Evolutionary conservation across 148 eudicot species (phyloP).

Genomic region (Camellia lanceoleosa): DNA sequence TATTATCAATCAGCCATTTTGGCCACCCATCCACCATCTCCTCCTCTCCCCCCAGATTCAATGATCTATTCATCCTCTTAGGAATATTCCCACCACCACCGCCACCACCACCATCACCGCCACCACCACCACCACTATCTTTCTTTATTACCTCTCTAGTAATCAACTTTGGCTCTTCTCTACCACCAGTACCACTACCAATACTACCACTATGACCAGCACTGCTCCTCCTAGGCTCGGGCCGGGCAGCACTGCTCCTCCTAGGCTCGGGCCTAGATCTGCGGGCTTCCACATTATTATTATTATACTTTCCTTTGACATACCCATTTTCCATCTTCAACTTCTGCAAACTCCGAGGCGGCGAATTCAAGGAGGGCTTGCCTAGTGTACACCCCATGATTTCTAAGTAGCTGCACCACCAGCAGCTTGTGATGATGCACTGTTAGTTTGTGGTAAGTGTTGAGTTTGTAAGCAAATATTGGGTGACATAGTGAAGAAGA

Average conservation of each 20-base stretch:
- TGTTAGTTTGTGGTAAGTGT: background rate
- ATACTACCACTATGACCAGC: background rate
- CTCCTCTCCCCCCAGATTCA: conserved; percentile 20
- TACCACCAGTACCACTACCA: background rate
- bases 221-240: background rate
- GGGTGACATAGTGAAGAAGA: conserved; percentile 16
- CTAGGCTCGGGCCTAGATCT: background rate
- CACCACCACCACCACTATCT: conserved; percentile 8
- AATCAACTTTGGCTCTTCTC: conserved; percentile 2
- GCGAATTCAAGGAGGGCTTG: conserved; percentile 11
- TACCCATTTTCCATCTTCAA: conserved; percentile 30
- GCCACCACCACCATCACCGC: background rate
- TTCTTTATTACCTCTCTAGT: background rate
- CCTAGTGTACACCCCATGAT: conserved; percentile 32
- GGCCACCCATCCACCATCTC: conserved; percentile 43
- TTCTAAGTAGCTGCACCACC: background rate
- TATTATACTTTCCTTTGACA: conserved; percentile 8
- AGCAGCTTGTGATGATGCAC: background rate
- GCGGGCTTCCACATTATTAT: too few relatives aligned
- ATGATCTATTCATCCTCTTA: conserved; percentile 7
- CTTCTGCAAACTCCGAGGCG: conserved; percentile 13
- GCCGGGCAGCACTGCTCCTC: background rate
- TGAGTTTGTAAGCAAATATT: background rate
- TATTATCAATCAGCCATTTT: conserved; percentile 34
- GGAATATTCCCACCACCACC: background rate